Percentiles rank a stretch among this genome's conserved stretches.
Evolutionary conservation across 345 rosid genomes (phyloP).

Genomic region (Ceriops zippeliana): DNA sequence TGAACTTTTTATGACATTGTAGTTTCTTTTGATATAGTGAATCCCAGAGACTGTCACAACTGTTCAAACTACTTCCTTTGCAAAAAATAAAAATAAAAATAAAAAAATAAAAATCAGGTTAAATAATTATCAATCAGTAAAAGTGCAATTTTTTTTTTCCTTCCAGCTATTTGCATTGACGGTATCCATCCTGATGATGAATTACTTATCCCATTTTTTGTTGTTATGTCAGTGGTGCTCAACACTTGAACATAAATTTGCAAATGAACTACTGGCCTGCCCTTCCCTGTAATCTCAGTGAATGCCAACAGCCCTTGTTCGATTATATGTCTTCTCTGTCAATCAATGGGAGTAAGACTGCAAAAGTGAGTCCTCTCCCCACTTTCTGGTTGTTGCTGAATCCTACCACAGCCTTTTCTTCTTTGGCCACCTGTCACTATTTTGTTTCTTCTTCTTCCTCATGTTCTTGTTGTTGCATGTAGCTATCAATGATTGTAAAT

Average conservation of each 20-base stretch:
- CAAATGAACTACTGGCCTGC: slow-evolving; percentile 99
- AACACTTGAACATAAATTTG: slow-evolving; percentile 88
- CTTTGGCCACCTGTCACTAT: background rate
- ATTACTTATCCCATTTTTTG: slow-evolving; percentile 5
- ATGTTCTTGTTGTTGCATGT: background rate
- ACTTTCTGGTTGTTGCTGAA: background rate
- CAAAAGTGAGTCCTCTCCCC: slow-evolving; percentile 48
- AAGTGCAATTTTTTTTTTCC: background rate
- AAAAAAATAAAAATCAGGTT: too few relatives aligned
- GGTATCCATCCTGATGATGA: slow-evolving; percentile 1
- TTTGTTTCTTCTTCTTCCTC: background rate
- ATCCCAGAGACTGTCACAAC: too few relatives aligned
- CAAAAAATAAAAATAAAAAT: too few relatives aligned
- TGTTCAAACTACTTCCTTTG: too few relatives aligned
- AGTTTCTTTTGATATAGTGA: too few relatives aligned
- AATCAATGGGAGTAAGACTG: slow-evolving; percentile 77
- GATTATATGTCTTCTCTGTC: slow-evolving; percentile 68
- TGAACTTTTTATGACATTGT: too few relatives aligned
- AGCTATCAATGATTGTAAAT: too few relatives aligned
- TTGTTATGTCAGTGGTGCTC: slow-evolving; percentile 60
- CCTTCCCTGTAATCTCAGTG: slow-evolving; percentile 75
- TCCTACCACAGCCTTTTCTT: background rate
- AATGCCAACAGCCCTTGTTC: slow-evolving; percentile 87
- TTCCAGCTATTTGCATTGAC: background rate
- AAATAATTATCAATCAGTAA: background rate